These are phyloP conservation scores for Cercospora sp. DNA, from an alignment of 2,329 filamentous ascomycete genomes.

Conservation along the genomic window DNA sequence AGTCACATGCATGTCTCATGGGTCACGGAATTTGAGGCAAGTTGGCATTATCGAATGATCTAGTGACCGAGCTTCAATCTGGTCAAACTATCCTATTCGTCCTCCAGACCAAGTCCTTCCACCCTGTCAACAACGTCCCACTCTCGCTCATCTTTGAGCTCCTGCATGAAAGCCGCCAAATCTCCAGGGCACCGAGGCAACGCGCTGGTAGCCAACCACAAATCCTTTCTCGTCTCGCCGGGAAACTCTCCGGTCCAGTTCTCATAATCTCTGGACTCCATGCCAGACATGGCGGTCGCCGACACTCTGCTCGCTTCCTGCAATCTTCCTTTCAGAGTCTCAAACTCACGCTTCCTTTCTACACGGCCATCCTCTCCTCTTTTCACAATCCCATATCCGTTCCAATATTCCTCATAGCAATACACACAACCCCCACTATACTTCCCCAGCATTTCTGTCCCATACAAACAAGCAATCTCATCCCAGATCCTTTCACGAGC, in stretches of 20 bases:
- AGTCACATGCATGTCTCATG: neutral
- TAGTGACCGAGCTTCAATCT: neutral
- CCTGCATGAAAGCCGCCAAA: neutral
- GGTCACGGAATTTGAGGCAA: neutral
- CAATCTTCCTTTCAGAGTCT: slow-evolving; percentile 18
- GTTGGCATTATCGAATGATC: neutral
- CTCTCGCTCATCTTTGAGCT: slow-evolving; percentile 1
- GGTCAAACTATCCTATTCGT: neutral
- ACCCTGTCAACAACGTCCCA: slow-evolving; percentile 3
- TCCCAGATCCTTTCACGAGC: slow-evolving; percentile 19
- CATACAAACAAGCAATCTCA: slow-evolving; percentile 28
- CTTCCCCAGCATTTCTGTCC: slow-evolving; percentile 27
- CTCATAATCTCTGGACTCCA: slow-evolving; percentile 22
- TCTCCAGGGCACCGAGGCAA: slow-evolving; percentile 15
- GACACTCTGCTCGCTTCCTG: neutral
- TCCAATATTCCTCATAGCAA: slow-evolving; percentile 21
- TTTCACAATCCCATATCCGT: slow-evolving; percentile 22
- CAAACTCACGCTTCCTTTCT: slow-evolving; percentile 18
- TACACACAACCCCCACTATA: slow-evolving; percentile 29
- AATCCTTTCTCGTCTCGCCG: neutral
- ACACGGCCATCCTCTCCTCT: slow-evolving; percentile 15
- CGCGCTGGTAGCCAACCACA: slow-evolving; percentile 13
- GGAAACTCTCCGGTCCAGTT: slow-evolving; percentile 26
- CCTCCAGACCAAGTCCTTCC: neutral
- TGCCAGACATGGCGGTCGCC: slow-evolving; percentile 16